Evolutionary conservation across 495 filamentous ascomycete genomes (phyloP).

Genomic region (Aspergillus funiculosus): DNA sequence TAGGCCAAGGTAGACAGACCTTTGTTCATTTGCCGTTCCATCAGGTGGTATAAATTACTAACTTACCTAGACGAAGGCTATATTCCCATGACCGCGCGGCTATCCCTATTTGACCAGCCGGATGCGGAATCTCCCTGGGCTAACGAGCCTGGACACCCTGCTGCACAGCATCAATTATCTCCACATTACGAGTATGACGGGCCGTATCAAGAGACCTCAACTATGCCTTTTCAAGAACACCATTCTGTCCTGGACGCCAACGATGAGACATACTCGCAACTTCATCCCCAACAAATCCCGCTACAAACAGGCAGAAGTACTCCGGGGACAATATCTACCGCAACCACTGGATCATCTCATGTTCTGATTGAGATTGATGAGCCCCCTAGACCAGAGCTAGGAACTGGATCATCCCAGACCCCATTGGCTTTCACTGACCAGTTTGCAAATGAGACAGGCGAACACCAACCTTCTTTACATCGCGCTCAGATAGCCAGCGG

Average conservation of each 20-base stretch:
- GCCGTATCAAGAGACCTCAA: background rate
- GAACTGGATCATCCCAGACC: conserved; percentile 2
- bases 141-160: conserved; percentile 13
- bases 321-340: conserved; percentile 24
- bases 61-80: conserved; percentile 34
- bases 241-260: background rate
- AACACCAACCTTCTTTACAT: background rate
- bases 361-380: conserved; percentile 37
- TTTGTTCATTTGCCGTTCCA: no score
- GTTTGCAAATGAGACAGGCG: background rate
- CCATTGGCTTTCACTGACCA: conserved; percentile 18
- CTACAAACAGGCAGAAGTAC: conserved; percentile 22
- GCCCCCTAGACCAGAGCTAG: conserved; percentile 6
- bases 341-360: conserved; percentile 34
- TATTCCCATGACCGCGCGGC: conserved; percentile 43
- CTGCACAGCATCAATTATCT: background rate
- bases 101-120: conserved; percentile 36
- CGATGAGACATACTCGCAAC: conserved; percentile 2
- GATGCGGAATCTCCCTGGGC: conserved; percentile 25
- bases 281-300: conserved; percentile 9
- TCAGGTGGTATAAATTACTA: no score
- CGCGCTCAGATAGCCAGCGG: conserved; percentile 2
- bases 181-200: conserved; percentile 1
- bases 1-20: conserved; percentile 34
- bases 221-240: background rate